A percentile compares a stretch with the other conserved stretches of the same genome.
phyloP scores from a whole-genome alignment of 768 basidiomycete species.

The Sarcomyxa edulis region DNA sequence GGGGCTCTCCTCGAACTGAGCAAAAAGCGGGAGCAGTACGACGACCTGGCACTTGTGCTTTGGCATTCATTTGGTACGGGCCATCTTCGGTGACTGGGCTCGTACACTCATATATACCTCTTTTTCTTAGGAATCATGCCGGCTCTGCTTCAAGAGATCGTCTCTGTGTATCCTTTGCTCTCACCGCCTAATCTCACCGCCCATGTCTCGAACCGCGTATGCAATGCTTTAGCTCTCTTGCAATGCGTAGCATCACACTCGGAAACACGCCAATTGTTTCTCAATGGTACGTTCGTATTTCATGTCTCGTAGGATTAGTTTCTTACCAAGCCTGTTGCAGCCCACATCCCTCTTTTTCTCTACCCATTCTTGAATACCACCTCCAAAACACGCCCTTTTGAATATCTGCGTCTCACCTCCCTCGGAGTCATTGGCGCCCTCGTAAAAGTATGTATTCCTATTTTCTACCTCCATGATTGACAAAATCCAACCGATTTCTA shows the following conservation, averaged over 20 bases:
- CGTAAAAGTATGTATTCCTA: constrained; percentile 67
- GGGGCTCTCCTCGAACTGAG: constrained; percentile 89
- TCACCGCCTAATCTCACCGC: constrained; percentile 95
- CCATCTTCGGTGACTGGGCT: neutral
- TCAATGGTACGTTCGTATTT: constrained; percentile 61
- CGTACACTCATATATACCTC: neutral
- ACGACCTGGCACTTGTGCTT: constrained; percentile 93
- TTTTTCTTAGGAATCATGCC: constrained; percentile 84
- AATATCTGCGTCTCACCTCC: constrained; percentile 97
- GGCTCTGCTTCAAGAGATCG: constrained; percentile 93
- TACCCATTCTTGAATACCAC: constrained; percentile 99
- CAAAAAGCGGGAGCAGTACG: constrained; percentile 99
- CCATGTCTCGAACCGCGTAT: constrained; percentile 96
- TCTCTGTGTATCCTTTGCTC: constrained; percentile 94
- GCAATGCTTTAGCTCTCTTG: constrained; percentile 94
- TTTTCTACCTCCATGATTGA: neutral
- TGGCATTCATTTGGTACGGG: constrained; percentile 98
- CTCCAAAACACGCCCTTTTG: constrained; percentile 98
- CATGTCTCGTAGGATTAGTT: constrained; percentile 23
- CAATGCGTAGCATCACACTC: constrained; percentile 98
- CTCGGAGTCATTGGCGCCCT: constrained; percentile 99
- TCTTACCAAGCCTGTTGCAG: constrained; percentile 56
- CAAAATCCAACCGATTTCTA: constrained; percentile 24
- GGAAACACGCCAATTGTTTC: constrained; percentile 91
- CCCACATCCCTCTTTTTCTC: constrained; percentile 96